Conservation (phyloP, 1,284 basidiomycete genomes). For the Cryptococcus maquisensis region DNA sequence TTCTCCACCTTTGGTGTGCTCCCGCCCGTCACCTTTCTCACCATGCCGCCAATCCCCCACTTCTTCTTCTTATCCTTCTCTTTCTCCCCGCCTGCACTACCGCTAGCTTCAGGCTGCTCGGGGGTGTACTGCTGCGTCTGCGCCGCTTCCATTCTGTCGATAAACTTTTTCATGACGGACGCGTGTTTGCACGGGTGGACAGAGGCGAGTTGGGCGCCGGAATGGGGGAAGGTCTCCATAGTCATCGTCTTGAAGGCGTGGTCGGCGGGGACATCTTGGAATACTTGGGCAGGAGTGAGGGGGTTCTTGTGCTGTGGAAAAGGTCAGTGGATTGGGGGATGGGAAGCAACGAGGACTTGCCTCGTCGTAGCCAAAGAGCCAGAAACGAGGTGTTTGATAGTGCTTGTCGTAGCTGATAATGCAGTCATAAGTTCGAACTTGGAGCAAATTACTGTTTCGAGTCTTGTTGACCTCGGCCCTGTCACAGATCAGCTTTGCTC, state of each 20-base stretch:
- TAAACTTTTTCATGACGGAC: conserved; percentile 99
- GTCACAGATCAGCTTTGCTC: background rate
- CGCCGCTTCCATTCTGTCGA: conserved; percentile 93
- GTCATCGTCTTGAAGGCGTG: conserved; percentile 99
- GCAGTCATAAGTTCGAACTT: conserved; percentile 97
- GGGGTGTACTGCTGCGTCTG: conserved; percentile 51
- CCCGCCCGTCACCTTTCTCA: conserved; percentile 65
- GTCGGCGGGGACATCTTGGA: conserved; percentile 95
- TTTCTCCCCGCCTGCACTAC: conserved; percentile 47
- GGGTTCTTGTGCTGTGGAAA: conserved; percentile 71
- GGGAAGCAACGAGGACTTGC: conserved; percentile 49
- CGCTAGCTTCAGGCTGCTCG: conserved; percentile 16
- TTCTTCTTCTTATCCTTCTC: conserved; percentile 77
- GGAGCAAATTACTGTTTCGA: conserved; percentile 70
- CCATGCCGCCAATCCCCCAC: conserved; percentile 67
- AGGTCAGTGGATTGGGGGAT: background rate
- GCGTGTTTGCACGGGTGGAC: conserved; percentile 99
- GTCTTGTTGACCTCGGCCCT: conserved; percentile 52
- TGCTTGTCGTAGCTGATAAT: conserved; percentile 99
- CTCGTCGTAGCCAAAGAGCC: conserved; percentile 93
- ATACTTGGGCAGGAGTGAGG: conserved; percentile 82
- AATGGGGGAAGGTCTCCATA: conserved; percentile 96
- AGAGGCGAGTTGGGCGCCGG: conserved; percentile 73
- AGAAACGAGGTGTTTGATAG: conserved; percentile 92
- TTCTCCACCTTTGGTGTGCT: conserved; percentile 9